A percentile compares a stretch with the other conserved stretches of the same genome.
Conservation (phyloP, 176 grass and related monocot species). For the Carex parvula region DNA sequence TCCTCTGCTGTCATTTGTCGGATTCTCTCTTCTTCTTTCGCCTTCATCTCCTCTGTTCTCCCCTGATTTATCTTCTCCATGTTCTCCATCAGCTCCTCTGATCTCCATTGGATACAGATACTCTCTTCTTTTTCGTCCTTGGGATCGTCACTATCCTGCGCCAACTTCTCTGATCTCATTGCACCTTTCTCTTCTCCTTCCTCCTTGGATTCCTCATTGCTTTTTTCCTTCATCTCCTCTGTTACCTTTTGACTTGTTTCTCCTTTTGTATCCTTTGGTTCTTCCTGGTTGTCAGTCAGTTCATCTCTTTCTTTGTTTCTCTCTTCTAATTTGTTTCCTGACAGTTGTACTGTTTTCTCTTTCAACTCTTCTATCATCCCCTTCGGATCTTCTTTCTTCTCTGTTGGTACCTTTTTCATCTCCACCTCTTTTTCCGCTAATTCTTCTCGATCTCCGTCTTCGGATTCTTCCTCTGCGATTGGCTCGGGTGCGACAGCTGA, state of each 20-base stretch:
- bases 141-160: not conserved
- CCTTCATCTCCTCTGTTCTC: not conserved
- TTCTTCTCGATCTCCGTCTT: not conserved
- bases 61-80: not conserved
- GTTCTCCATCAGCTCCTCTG: not conserved
- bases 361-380: not conserved
- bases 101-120: not conserved
- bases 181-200: not conserved
- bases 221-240: not conserved
- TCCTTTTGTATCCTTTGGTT: not conserved
- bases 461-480: not conserved
- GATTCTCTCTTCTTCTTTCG: not conserved
- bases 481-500: conserved; percentile 12
- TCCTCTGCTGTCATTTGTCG: not conserved
- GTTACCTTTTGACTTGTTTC: not conserved
- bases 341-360: not conserved
- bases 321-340: not conserved
- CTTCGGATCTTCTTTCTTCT: not conserved
- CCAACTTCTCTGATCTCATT: not conserved
- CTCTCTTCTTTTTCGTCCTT: not conserved
- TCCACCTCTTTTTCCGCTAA: not conserved
- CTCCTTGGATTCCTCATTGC: not conserved
- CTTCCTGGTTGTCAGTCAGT: not conserved
- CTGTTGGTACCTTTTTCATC: not conserved
- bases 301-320: not conserved